phyloP scores from a whole-genome alignment of 2,329 filamentous ascomycete species.

The Didymella sp. region DNA sequence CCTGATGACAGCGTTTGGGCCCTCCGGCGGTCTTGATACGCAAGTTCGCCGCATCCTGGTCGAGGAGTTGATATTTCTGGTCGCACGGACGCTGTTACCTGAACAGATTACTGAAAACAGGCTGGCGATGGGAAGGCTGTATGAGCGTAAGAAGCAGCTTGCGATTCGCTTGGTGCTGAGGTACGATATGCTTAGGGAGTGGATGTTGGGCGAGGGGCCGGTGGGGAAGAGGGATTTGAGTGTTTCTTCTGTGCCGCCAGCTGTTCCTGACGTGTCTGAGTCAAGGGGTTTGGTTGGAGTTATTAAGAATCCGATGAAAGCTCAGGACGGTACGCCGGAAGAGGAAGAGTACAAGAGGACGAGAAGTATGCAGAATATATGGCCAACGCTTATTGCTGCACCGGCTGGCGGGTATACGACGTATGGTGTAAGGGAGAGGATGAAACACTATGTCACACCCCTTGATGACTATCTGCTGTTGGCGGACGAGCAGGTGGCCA shows the following conservation, averaged over 20 bases:
- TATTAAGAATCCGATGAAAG: neutral
- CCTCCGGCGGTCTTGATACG: neutral
- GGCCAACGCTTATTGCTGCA: slow-evolving; percentile 34
- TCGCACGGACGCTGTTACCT: slow-evolving; percentile 36
- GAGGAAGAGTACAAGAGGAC: slow-evolving; percentile 1
- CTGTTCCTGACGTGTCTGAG: neutral
- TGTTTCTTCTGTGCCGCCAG: slow-evolving; percentile 14
- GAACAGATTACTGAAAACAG: slow-evolving; percentile 38
- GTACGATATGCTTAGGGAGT: slow-evolving; percentile 40
- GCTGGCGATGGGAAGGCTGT: slow-evolving; percentile 25
- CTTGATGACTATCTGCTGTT: slow-evolving; percentile 35
- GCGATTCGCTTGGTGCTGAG: slow-evolving; percentile 30
- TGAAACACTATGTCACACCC: slow-evolving; percentile 41
- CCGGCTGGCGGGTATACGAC: slow-evolving; percentile 25
- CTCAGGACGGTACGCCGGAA: neutral
- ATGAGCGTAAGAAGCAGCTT: slow-evolving; percentile 28
- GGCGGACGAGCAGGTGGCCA: slow-evolving; percentile 26
- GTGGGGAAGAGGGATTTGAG: slow-evolving; percentile 17
- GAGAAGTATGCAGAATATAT: slow-evolving; percentile 28
- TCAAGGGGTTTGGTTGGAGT: neutral
- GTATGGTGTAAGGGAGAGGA: slow-evolving; percentile 30
- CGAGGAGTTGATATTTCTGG: slow-evolving; percentile 31
- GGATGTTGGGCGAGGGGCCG: slow-evolving; percentile 24
- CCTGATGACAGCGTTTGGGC: slow-evolving; percentile 6
- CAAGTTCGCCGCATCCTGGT: slow-evolving; percentile 7